Evolutionary conservation across 768 basidiomycete genomes (phyloP).

Genomic region (Hortiboletus campestris): DNA sequence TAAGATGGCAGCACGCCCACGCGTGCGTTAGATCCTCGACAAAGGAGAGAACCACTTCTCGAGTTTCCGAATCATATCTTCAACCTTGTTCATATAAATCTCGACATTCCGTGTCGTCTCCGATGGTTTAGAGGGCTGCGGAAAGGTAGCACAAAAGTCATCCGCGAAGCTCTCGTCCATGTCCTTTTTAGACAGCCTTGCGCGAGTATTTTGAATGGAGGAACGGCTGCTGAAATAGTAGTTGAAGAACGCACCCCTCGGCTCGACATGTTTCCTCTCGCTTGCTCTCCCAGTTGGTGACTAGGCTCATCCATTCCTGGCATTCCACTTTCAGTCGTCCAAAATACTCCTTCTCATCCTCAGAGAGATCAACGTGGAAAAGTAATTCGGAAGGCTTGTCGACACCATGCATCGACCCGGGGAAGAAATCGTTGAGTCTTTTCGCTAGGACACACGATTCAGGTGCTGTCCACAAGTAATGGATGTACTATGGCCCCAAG

Average conservation of each 20-base stretch:
- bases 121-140: conserved; percentile 9
- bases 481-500: conserved; percentile 20
- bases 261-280: conserved; percentile 9
- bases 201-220: background rate
- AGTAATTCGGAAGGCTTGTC: conserved; percentile 17
- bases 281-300: conserved; percentile 20
- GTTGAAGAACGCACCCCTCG: conserved; percentile 5
- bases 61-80: conserved; percentile 25
- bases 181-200: conserved; percentile 16
- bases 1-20: background rate
- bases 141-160: conserved; percentile 28
- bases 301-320: conserved; percentile 16
- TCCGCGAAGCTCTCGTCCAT: conserved; percentile 8
- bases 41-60: conserved; percentile 24
- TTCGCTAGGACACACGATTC: conserved; percentile 24
- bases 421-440: conserved; percentile 28
- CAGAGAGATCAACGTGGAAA: conserved; percentile 25
- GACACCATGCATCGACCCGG: conserved; percentile 19
- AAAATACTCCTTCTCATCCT: conserved; percentile 22
- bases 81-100: conserved; percentile 26
- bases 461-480: conserved; percentile 29
- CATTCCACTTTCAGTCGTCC: conserved; percentile 16
- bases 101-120: conserved; percentile 19
- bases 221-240: background rate
- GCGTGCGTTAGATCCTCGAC: background rate